Evolutionary conservation across 73 alveolate species (phyloP), one percentile per base, ranked within the genome.

Genomic region (Paramecium sexaurelia): DNA sequence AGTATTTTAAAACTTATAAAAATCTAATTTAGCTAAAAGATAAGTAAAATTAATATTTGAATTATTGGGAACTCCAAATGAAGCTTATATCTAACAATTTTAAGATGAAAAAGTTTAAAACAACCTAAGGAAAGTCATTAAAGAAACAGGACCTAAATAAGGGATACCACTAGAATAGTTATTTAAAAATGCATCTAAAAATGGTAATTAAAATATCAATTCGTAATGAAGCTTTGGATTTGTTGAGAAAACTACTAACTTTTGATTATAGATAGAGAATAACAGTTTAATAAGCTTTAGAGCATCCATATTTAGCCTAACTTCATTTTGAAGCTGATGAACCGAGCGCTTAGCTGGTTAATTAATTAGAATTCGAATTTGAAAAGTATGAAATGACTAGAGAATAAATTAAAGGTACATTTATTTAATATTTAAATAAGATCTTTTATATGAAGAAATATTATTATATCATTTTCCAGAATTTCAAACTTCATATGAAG

Each of bases 181-280:
- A 36, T 84, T 85, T 68, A 84, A 51, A 61, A 55, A 40, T 84
- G 95, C 95, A 11, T 68, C 85, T 55, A 68, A 82, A 69, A 68
- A 41, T 75, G 85, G 67, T 88, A 68, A 32, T 29, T 29, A 51
- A 5, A 6, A 1, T n/a, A n/a, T 26, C 26, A 39, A 8, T 45
- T 27, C 19, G 9, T 8, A 1, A 24, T 82, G 13, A 15, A 83
- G 92, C 89, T 7, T 15, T 55, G 32, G 90, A 56, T 84, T 61
- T 61, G 45, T 71, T 86, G n/a, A 87, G 83, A 55, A 55, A 47
- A 56, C n/a, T 57, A 0, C 93, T 94, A 17, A 67, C 86, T 4
- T 94, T 95, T 67, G 96, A 96, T 39, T 96, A 97, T 29, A 92
- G 55, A n/a, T 85, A 95, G 87, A 96, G 99, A 93, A 93, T 96